Evolutionary conservation across 2,329 filamentous ascomycete species (phyloP).

Genomic region (Trichoderma sp.): DNA sequence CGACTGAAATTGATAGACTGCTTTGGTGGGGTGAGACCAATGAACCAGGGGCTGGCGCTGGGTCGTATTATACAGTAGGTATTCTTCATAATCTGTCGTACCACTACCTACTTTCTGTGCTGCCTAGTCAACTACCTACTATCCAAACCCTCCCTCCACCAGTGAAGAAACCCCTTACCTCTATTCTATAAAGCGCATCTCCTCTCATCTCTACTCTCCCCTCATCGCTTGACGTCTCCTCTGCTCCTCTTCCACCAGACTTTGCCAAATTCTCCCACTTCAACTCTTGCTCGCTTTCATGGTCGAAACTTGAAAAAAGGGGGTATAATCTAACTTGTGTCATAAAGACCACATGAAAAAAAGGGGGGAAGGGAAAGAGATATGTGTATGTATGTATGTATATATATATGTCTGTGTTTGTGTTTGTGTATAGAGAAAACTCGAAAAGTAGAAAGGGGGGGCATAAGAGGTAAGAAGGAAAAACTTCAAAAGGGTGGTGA

Average conservation of each 20-base stretch:
- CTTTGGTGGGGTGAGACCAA: too few species aligned
- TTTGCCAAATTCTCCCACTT: background rate
- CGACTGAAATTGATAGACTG: too few species aligned
- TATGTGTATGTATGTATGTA: slow-evolving; percentile 4
- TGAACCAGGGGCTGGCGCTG: too few species aligned
- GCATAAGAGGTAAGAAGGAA: background rate
- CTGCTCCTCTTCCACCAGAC: background rate
- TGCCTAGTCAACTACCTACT: background rate
- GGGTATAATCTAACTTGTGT: slow-evolving; percentile 27
- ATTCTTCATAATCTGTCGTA: slow-evolving; percentile 12
- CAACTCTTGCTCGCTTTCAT: too few species aligned
- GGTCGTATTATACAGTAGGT: background rate
- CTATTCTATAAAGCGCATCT: slow-evolving; percentile 21
- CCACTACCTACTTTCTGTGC: too few species aligned
- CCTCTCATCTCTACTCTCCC: background rate
- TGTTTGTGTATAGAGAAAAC: background rate
- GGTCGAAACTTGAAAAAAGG: background rate
- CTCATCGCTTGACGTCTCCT: too few species aligned
- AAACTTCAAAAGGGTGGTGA: background rate
- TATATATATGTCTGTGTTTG: background rate
- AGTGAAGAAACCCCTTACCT: slow-evolving; percentile 7
- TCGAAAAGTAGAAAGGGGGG: background rate
- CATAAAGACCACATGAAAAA: slow-evolving; percentile 9
- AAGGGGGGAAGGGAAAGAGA: slow-evolving; percentile 15
- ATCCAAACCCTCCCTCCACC: slow-evolving; percentile 23